Evolutionary conservation across 2,329 filamentous ascomycete species (phyloP), one percentile per base, ranked within the genome.

Genomic region (Aaosphaeria arxii): DNA sequence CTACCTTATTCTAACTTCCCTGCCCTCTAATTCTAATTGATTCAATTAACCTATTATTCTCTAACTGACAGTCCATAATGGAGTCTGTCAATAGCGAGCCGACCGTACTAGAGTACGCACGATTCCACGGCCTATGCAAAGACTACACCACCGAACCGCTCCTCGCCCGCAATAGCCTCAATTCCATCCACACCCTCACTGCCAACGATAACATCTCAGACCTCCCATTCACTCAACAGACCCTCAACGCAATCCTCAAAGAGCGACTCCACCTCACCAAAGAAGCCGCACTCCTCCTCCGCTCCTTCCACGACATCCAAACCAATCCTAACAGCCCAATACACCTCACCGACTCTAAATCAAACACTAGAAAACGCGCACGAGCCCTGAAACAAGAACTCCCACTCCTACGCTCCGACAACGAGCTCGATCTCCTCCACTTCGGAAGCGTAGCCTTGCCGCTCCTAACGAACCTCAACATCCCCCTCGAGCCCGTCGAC

Each of bases 351-450:
- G 39, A 11, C 31, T 6, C 41, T 7, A 32, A 17, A 3, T 39
- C 9, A 53, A 53, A 48, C 42, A 24, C 48, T 54, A 40, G 59
- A 47, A 52, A 46, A 46, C 47, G 56, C 40, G 13, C 58, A 60
- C 43, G 31, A 42, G 31, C 58, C 11, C 45, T 75, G 35, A 79
- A 74, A 51, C 48, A 74, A 7, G 76, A 80, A 45, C 47, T 72
- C 33, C 78, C 80, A 3, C 44, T 81, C 0, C 62, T 81, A 5
- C 46, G n/a, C 3, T 69, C 64, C 3, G 75, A 79, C 52, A 64
- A 74, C 50, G 71, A 76, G 33, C 54, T 72, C 28, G 77, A 80
- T 53, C 52, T 78, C 45, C 51, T 62, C n/a, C 50, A 50, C 4
- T 74, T 80, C 49, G 62, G 61, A 11, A 60, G 47, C 30, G 47